Conservation (phyloP, 2,329 filamentous ascomycete species). For the Thielaviopsis musarum region DNA sequence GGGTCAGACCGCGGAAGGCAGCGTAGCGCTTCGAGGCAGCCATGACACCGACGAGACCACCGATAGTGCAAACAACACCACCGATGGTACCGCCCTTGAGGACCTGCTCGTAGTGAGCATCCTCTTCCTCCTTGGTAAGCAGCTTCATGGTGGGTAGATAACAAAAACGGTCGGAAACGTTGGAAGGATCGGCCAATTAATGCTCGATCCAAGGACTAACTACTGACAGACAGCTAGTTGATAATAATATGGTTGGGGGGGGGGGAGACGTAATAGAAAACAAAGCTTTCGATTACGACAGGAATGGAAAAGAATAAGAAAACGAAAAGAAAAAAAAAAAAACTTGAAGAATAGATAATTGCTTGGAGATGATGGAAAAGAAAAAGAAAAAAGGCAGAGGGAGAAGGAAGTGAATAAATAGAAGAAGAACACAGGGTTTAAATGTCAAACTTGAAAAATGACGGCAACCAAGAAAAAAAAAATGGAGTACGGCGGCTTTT, state of each 20-base stretch:
- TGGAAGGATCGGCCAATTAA: not conserved
- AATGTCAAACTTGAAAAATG: not conserved
- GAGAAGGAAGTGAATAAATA: not conserved
- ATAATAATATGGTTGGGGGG: not conserved
- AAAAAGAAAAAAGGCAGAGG: not conserved
- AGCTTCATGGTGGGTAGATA: conserved; percentile 59
- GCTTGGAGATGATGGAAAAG: not conserved
- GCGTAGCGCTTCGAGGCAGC: conserved; percentile 53
- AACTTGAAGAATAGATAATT: too few relatives aligned
- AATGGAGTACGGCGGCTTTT: not conserved
- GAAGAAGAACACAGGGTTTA: not conserved
- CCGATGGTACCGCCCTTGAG: conserved; percentile 65
- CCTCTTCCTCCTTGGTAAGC: conserved; percentile 83
- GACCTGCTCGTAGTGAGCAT: conserved; percentile 66
- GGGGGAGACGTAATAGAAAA: not conserved
- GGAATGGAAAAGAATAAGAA: not conserved
- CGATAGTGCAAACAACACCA: conserved; percentile 46
- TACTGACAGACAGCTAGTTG: not conserved
- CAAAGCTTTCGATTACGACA: not conserved
- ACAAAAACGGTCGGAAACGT: not conserved
- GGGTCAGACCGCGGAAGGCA: conserved; percentile 62
- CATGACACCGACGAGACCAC: conserved; percentile 53
- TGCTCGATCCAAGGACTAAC: not conserved
- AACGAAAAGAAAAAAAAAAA: not conserved
- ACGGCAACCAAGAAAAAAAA: not conserved